Percentiles rank a stretch among this genome's conserved stretches.
Evolutionary conservation across 306 rosid genomes (phyloP).

Genomic region (Gynostemma pentaphyllum): DNA sequence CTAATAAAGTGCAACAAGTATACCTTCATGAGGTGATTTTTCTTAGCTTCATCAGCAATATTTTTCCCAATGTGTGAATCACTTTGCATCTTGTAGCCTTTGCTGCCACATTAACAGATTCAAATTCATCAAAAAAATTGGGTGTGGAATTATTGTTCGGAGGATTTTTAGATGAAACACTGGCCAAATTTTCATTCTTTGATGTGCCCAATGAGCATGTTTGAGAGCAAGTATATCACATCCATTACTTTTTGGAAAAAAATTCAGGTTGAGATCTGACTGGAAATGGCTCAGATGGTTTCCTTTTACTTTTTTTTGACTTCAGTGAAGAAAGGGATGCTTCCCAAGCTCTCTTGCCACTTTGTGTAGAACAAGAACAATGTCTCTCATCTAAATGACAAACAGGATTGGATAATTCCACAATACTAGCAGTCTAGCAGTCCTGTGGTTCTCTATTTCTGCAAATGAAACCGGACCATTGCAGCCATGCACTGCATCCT

Average conservation of each 20-base stretch:
- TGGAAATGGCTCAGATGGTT: constrained; percentile 38
- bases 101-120: constrained; percentile 11
- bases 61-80: constrained; percentile 30
- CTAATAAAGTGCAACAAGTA: background rate
- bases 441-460: constrained; percentile 17
- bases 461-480: constrained; percentile 20
- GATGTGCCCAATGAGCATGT: constrained; percentile 25
- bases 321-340: constrained; percentile 74
- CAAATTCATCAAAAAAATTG: constrained; percentile 22
- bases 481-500: constrained; percentile 16
- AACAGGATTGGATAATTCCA: constrained; percentile 21
- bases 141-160: constrained; percentile 6
- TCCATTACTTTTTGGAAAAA: constrained; percentile 25
- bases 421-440: constrained; percentile 13
- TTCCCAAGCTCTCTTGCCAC: constrained; percentile 65
- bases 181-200: constrained; percentile 15
- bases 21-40: constrained; percentile 58
- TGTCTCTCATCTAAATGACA: constrained; percentile 19
- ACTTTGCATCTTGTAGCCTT: constrained; percentile 30
- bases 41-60: constrained; percentile 66
- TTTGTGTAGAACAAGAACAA: constrained; percentile 36
- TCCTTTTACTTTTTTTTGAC: constrained; percentile 84
- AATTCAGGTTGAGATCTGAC: constrained; percentile 28
- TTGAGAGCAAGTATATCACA: constrained; percentile 24
- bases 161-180: constrained; percentile 23